These are phyloP conservation scores for Aureobasidium sp. DNA, from an alignment of 2,329 filamentous ascomycete genomes.

Conservation along the genomic window DNA sequence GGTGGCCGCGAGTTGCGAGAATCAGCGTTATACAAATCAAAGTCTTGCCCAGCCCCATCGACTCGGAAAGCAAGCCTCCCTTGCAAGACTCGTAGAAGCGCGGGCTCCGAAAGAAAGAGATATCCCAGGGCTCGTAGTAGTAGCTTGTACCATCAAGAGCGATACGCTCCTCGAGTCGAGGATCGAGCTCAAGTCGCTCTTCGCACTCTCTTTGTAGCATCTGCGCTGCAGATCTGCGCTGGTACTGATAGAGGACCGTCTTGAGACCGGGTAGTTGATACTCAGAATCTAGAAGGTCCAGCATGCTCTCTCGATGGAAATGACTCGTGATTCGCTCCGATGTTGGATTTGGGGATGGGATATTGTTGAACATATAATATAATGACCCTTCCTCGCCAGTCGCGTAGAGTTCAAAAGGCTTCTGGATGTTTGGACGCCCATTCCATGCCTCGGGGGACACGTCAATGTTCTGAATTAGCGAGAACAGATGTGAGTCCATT, in stretches of 20 bases:
- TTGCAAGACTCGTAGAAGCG: conserved; percentile 64
- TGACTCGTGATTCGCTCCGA: conserved; percentile 43
- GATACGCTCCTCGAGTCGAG: conserved; percentile 55
- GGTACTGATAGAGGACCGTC: conserved; percentile 68
- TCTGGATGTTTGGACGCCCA: conserved; percentile 32
- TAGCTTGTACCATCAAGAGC: conserved; percentile 58
- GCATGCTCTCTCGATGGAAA: conserved; percentile 48
- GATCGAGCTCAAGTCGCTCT: conserved; percentile 61
- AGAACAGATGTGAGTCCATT: conserved; percentile 40
- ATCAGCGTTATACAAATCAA: conserved; percentile 70
- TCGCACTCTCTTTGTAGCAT: conserved; percentile 78
- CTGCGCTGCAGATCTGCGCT: conserved; percentile 67
- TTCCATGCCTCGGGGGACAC: conserved; percentile 51
- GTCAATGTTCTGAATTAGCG: conserved; percentile 50
- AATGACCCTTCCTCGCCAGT: conserved; percentile 47
- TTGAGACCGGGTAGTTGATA: conserved; percentile 51
- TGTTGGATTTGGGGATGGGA: conserved; percentile 61
- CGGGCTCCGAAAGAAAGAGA: conserved; percentile 57
- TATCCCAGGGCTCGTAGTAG: conserved; percentile 63
- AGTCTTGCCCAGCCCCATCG: conserved; percentile 79
- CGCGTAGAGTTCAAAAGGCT: conserved; percentile 35
- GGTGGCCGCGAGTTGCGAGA: conserved; percentile 64
- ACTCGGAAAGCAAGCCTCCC: conserved; percentile 74
- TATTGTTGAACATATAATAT: conserved; percentile 64
- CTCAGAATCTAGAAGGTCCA: conserved; percentile 44